These are phyloP conservation scores for Solanum appendiculatum DNA, from an alignment of 257 asterid genomes.

Conservation along the genomic window DNA sequence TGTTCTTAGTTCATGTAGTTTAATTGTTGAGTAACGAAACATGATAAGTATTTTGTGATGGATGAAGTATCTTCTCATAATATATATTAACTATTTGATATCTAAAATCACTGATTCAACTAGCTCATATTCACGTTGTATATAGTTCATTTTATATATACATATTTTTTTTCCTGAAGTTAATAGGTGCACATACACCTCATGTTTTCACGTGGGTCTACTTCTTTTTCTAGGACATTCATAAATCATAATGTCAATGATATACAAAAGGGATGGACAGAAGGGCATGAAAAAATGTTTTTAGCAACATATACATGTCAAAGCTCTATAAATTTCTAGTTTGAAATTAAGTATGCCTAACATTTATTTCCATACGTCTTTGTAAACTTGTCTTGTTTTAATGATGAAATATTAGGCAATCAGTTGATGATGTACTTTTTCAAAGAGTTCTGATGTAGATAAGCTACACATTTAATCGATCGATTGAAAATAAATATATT, in stretches of 20 bases:
- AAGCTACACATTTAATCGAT: background rate
- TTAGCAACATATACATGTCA: background rate
- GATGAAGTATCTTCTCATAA: background rate
- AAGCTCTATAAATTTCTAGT: background rate
- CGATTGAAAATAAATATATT: background rate
- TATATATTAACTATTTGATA: background rate
- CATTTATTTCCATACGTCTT: background rate
- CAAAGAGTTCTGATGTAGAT: background rate
- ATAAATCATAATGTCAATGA: background rate
- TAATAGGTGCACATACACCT: background rate
- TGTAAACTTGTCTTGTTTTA: background rate
- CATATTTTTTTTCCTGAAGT: rapidly evolving
- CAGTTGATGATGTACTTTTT: background rate
- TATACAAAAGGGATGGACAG: background rate
- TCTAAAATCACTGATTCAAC: background rate
- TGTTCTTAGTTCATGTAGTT: background rate
- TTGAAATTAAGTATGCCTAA: background rate
- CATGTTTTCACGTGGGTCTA: rapidly evolving
- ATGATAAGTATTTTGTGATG: background rate
- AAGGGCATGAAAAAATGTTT: background rate
- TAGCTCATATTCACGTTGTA: rapidly evolving
- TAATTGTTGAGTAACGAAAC: background rate
- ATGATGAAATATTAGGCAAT: background rate
- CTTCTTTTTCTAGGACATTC: background rate
- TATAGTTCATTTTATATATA: background rate